A percentile compares a stretch with the other conserved stretches of the same genome.
Conservation (phyloP, 1,139 yeast species). For the Torulaspora globosa region DNA sequence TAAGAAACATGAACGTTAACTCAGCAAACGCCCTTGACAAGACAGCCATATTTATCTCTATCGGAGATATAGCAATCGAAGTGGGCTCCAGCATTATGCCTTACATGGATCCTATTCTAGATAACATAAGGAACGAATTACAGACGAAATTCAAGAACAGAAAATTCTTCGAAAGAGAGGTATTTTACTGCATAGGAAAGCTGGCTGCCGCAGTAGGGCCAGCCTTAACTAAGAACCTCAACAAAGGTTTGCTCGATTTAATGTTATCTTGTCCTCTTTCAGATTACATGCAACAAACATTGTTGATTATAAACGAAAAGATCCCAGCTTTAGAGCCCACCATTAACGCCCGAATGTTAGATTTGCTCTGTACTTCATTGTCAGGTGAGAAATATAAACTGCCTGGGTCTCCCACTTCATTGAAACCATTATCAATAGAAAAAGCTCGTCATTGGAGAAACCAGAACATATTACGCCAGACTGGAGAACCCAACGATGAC, state of each 20-base stretch:
- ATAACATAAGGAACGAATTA: conserved; percentile 78
- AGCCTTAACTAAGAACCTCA: conserved; percentile 85
- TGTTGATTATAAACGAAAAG: conserved; percentile 61
- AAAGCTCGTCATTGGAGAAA: conserved; percentile 76
- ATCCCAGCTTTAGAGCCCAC: conserved; percentile 77
- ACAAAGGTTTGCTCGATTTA: conserved; percentile 73
- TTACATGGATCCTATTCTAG: conserved; percentile 80
- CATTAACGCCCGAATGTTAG: conserved; percentile 67
- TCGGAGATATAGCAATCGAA: conserved; percentile 80
- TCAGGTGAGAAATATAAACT: conserved; percentile 79
- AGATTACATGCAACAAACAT: conserved; percentile 70
- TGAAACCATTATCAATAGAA: conserved; percentile 51
- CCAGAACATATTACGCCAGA: conserved; percentile 63
- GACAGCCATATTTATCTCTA: conserved; percentile 71
- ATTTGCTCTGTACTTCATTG: conserved; percentile 68
- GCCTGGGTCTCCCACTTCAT: conserved; percentile 84
- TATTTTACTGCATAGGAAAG: conserved; percentile 85
- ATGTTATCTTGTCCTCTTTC: conserved; percentile 81
- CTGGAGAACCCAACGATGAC: conserved; percentile 36
- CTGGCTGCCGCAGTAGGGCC: conserved; percentile 89
- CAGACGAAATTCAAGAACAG: conserved; percentile 62
- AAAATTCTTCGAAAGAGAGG: conserved; percentile 78
- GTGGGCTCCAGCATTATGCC: conserved; percentile 86
- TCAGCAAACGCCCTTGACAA: conserved; percentile 47
- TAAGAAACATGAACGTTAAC: conserved; percentile 56